Base-by-base conservation (phyloP, 2,329 filamentous ascomycete species). In the Microdochium trichocladiopsis region DNA sequence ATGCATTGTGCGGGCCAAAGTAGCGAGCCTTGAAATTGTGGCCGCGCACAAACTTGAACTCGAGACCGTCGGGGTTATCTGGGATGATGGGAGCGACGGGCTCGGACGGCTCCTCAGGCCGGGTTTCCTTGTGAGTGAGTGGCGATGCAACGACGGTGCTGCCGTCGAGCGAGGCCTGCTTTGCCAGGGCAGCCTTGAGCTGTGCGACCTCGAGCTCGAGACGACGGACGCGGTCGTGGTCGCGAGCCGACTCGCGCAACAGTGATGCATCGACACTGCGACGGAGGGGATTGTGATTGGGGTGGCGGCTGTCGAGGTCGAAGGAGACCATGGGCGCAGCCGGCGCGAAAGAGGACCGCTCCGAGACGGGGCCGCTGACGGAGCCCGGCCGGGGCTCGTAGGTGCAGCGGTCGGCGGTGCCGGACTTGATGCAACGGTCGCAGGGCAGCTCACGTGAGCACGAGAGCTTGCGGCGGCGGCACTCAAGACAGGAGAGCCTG, bases 361-460 rank as follows among this genome's bases (percentile, higher is more conserved):
- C 57, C 60, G 64, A 53, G 58, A 64, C 14, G 60, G 67, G n/a
- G 59, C 64, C 48, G 64, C 58, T 24, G 2, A 52, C 36, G 5
- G 56, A 43, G 25, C 72, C 70, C 21, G 72, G 71, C 33, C 71
- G 65, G 25, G 78, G 76, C 65, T 83, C 80, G 60, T 83, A 83
- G 56, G 75, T 79, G 66, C 80, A 83, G 16, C 76, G 73, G 50
- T 82, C 80, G 21, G 79, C 75, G 25, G 79, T 83, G 59, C 79
- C 79, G 55, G 79, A 82, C 67, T 82, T 83, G 65, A 83, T 73
- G 65, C 80, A 84, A 48, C 80, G 76, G 64, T 82, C 79, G 61
- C 80, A 84, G 23, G 80, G 80, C 58, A 82, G 74, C 62, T 80
- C 80, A 55, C 80, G 72, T 65, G 83, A 81, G 63, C 80, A 84